Conservation (phyloP, 2,329 filamentous ascomycete genomes). For the Colletotrichum sp. region DNA sequence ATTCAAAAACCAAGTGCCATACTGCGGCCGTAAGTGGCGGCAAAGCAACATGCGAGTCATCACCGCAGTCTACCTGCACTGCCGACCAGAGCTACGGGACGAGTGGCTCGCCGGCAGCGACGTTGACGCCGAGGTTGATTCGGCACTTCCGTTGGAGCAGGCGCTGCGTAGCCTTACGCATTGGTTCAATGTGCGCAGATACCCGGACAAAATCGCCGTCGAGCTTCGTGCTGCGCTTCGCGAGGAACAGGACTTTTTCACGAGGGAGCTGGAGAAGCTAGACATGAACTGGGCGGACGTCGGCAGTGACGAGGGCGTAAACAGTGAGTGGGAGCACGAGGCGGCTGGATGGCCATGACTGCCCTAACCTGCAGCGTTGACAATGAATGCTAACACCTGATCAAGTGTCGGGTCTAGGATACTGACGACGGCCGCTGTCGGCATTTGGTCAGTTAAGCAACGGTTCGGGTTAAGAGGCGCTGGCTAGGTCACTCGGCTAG, state of each 20-base stretch:
- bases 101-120: slow-evolving; percentile 94
- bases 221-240: slow-evolving; percentile 64
- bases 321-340: slow-evolving; percentile 29
- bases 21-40: slow-evolving; percentile 97
- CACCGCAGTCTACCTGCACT: slow-evolving; percentile 94
- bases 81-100: slow-evolving; percentile 88
- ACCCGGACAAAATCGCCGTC: slow-evolving; percentile 76
- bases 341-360: slow-evolving; percentile 17
- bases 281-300: slow-evolving; percentile 57
- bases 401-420: slow-evolving; percentile 19
- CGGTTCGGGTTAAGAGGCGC: background rate
- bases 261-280: slow-evolving; percentile 76
- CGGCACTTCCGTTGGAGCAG: slow-evolving; percentile 90
- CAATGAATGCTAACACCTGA: slow-evolving; percentile 4
- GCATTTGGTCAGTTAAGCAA: background rate
- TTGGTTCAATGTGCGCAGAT: slow-evolving; percentile 88
- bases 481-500: background rate
- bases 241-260: slow-evolving; percentile 82
- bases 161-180: slow-evolving; percentile 87
- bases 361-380: background rate
- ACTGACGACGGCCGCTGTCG: background rate
- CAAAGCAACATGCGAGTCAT: slow-evolving; percentile 99
- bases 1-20: slow-evolving; percentile 98
- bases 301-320: slow-evolving; percentile 33
- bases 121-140: slow-evolving; percentile 92